Conservation (phyloP, 106 monocot genomes). For the Dendrobium officinale region DNA sequence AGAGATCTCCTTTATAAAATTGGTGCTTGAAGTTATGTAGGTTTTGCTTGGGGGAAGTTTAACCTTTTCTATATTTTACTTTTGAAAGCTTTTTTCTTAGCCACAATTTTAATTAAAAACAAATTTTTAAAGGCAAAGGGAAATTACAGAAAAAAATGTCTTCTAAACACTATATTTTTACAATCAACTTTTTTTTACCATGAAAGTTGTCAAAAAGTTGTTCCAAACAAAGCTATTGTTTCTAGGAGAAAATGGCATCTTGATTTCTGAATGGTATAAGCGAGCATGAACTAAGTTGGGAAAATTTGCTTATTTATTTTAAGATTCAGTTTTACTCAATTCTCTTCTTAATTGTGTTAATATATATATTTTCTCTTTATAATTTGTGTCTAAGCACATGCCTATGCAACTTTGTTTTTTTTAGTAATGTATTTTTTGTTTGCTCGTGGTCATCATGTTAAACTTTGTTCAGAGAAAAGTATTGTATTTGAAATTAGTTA, state of each 20-base stretch:
- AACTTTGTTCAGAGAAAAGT: neutral
- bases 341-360: neutral
- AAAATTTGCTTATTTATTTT: neutral
- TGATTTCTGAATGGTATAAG: neutral
- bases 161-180: no score
- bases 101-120: no score
- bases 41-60: no score
- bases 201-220: no score
- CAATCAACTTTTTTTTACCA: no score
- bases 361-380: neutral
- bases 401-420: neutral
- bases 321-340: neutral
- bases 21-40: neutral
- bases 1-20: neutral
- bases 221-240: no score
- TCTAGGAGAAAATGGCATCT: no score
- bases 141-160: no score
- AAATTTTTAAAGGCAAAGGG: no score
- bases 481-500: neutral
- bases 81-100: no score
- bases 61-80: no score
- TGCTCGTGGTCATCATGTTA: neutral
- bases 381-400: neutral
- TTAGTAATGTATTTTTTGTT: neutral
- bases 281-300: neutral